These are phyloP conservation scores for Racocetra persica DNA, from an alignment of 371 early-diverging fungal genomes.

Conservation along the genomic window DNA sequence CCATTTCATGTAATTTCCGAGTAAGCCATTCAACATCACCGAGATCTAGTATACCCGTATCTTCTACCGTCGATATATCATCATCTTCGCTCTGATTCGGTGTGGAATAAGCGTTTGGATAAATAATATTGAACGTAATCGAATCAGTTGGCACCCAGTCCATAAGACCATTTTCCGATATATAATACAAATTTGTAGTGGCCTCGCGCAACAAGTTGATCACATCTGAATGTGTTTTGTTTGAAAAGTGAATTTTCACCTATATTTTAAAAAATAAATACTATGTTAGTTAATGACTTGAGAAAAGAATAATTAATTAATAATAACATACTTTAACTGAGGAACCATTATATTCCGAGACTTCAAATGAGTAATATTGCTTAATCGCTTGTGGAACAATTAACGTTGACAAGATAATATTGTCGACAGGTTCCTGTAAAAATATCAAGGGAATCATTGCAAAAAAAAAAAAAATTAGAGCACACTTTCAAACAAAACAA, in stretches of 20 bases:
- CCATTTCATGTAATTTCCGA: constrained; percentile 16
- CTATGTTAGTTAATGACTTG: not conserved
- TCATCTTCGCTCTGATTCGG: not conserved
- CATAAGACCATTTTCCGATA: constrained; percentile 12
- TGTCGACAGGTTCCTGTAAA: not conserved
- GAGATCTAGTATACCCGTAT: not conserved
- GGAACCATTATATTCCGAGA: constrained; percentile 18
- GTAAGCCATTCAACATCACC: constrained; percentile 10
- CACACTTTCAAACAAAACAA: too few relatives aligned
- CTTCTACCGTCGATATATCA: not conserved
- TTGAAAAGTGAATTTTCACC: constrained; percentile 13
- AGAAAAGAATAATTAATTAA: too few relatives aligned
- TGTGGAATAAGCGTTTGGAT: not conserved
- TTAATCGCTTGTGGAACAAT: not conserved
- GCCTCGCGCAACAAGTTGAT: not conserved
- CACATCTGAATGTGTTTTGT: constrained; percentile 1
- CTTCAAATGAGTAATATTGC: not conserved
- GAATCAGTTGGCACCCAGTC: constrained; percentile 24
- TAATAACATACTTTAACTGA: not conserved
- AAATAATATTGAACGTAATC: not conserved
- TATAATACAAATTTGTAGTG: not conserved
- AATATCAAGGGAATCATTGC: too few relatives aligned
- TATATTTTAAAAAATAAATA: not conserved
- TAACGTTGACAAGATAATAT: not conserved
- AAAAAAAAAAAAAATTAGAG: too few relatives aligned